phyloP scores from a whole-genome alignment of 192 early-diverging fungal species.

The Obelidium mucronatum region DNA sequence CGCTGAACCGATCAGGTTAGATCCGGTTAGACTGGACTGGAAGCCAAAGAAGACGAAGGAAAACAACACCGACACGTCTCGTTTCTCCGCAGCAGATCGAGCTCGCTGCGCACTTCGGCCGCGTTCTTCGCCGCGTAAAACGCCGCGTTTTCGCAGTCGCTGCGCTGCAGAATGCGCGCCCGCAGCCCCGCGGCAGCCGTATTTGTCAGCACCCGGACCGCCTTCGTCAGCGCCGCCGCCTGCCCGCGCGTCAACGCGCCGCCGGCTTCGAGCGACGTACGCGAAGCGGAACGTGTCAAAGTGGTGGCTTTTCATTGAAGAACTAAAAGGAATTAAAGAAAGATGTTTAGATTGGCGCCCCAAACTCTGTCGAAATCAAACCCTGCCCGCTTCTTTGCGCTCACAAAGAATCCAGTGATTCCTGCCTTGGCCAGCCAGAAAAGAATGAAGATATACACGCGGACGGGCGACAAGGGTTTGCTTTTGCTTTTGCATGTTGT shows the following conservation, averaged over 20 bases:
- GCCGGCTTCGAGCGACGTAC: background rate
- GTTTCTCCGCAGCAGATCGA: conserved; percentile 9
- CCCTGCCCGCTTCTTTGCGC: background rate
- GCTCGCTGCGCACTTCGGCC: conserved; percentile 24
- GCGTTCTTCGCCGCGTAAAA: background rate
- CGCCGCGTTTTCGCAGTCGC: background rate
- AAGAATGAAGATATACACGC: conserved; percentile 83
- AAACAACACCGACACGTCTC: too few relatives aligned
- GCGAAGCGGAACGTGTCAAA: background rate
- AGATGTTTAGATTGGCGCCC: background rate
- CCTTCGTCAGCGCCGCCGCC: background rate
- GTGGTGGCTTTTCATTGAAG: background rate
- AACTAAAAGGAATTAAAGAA: background rate
- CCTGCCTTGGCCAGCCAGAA: too few relatives aligned
- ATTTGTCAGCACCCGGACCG: background rate
- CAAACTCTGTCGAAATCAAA: background rate
- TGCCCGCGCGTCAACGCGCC: background rate
- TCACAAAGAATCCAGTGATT: background rate
- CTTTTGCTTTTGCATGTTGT: conserved; percentile 4
- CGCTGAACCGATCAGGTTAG: background rate
- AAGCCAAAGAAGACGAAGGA: too few relatives aligned
- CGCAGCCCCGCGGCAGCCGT: background rate
- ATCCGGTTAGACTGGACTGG: too few relatives aligned
- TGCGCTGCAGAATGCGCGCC: background rate
- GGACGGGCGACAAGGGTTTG: conserved; percentile 89